Evolutionary conservation across 2,329 filamentous ascomycete species (phyloP), one percentile per base, ranked within the genome.

Genomic region (Graphilbum fragrans): DNA sequence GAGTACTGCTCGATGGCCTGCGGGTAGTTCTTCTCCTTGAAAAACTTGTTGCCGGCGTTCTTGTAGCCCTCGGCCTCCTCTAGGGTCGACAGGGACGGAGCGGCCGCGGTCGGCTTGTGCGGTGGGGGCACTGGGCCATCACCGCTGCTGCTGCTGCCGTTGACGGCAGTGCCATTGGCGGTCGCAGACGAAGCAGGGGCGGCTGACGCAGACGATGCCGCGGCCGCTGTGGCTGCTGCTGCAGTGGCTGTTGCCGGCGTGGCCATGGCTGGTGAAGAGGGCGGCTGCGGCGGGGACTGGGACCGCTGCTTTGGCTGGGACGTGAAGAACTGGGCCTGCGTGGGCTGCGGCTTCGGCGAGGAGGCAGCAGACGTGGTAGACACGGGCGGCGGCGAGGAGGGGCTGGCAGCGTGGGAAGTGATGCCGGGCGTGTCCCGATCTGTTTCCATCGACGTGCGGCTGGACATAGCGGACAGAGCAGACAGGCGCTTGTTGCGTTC

Each of bases 21-120:
- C 46, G 71, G 66, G 60, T 90, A 98, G 55, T 95, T 85, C 58
- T 82, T 86, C 49, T 88, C 85, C 68, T 95, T 96, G 74, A 95
- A 98, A 57, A 86, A 90, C 56, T 92, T 92, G 67, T 98, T 98
- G 45, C 92, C 92, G 2, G 85, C 77, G 52, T 84, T 77, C 70
- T 98, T 98, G 74, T 82, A 94, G 12, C 78, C 72, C 64, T 98
- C 92, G 21, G 90, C 86, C 57, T 95, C 86, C 41, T 90, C 83
- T 34, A 64, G 61, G 20, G 68, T 59, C 29, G 63, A 69, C 35
- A 69, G 64, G 38, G 65, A 64, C 35, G 74, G 76, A 57, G 72
- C 79, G 42, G 69, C 70, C 35, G 74, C 72, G 54, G 72, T 75
- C 22, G 74, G 77, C 53, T 74, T 71, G 63, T 88, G 83, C 45